These are phyloP conservation scores for Biancaea sappan DNA, from an alignment of 306 rosid species.

Conservation along the genomic window DNA sequence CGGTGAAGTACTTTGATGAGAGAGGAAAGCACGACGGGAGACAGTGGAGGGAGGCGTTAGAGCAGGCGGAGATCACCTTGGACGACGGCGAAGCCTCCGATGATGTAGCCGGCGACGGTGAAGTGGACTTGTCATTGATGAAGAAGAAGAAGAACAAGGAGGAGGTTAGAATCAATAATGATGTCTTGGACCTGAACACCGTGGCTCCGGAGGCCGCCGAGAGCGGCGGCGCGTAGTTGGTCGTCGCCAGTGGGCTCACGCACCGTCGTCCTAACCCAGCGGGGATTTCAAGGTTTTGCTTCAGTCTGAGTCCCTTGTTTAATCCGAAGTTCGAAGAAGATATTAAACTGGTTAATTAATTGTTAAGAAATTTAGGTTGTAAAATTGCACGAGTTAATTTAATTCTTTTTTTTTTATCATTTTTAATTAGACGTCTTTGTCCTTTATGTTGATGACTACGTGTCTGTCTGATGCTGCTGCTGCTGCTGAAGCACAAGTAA, in stretches of 20 bases:
- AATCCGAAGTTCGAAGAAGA: neutral
- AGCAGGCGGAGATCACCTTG: constrained; percentile 19
- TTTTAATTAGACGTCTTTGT: no score
- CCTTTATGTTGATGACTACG: no score
- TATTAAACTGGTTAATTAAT: neutral
- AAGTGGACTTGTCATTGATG: neutral
- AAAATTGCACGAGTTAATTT: no score
- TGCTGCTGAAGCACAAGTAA: neutral
- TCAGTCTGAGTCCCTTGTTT: neutral
- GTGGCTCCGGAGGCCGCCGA: constrained; percentile 27
- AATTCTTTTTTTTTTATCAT: no score
- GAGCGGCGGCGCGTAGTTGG: constrained; percentile 26
- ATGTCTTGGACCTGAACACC: constrained; percentile 40
- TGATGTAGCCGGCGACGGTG: neutral
- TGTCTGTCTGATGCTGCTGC: no score
- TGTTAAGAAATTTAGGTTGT: neutral
- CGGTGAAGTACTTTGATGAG: constrained; percentile 61
- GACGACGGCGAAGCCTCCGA: neutral
- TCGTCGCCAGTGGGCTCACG: constrained; percentile 1
- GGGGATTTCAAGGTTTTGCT: neutral
- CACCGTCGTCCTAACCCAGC: constrained; percentile 7
- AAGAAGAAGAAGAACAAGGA: neutral
- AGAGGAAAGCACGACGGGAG: constrained; percentile 34
- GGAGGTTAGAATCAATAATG: constrained; percentile 2
- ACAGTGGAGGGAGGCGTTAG: constrained; percentile 39